phyloP scores from a whole-genome alignment of 306 rosid genomes.

The Rosa lucieae region DNA sequence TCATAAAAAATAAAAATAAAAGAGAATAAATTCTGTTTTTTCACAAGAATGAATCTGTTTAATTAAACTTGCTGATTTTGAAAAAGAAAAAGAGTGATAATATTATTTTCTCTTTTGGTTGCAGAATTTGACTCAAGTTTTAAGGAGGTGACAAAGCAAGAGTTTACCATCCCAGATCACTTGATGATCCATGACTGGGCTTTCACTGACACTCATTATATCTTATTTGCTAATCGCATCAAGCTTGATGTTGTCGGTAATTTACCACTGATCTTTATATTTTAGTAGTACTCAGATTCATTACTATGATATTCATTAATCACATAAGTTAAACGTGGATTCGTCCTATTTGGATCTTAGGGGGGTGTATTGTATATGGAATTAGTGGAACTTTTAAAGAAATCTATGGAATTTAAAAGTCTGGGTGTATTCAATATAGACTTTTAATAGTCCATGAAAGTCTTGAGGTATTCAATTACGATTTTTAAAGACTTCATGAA shows the following conservation, averaged over 20 bases:
- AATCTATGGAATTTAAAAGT: too few species aligned
- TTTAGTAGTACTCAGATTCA: not conserved
- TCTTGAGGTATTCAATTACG: too few species aligned
- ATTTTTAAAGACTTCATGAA: too few species aligned
- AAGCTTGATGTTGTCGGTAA: slow-evolving; percentile 80
- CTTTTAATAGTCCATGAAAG: too few species aligned
- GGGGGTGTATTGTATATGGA: too few species aligned
- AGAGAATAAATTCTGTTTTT: not conserved
- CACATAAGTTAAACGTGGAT: not conserved
- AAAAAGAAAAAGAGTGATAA: not conserved
- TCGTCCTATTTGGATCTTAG: not conserved
- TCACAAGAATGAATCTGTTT: not conserved
- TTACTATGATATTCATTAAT: not conserved
- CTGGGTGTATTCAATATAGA: too few species aligned
- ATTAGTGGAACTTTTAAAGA: too few species aligned
- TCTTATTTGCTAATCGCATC: slow-evolving; percentile 82
- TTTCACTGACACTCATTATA: slow-evolving; percentile 70
- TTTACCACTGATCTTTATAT: not conserved
- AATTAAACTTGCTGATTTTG: not conserved
- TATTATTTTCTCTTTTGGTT: not conserved
- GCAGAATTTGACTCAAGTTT: slow-evolving; percentile 74
- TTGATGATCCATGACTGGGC: slow-evolving; percentile 98
- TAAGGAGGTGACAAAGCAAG: slow-evolving; percentile 52
- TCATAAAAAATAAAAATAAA: too few species aligned
- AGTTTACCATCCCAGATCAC: slow-evolving; percentile 72